These are phyloP conservation scores for Lipomyces yamadae DNA, from an alignment of 805 yeast species.

Conservation along the genomic window DNA sequence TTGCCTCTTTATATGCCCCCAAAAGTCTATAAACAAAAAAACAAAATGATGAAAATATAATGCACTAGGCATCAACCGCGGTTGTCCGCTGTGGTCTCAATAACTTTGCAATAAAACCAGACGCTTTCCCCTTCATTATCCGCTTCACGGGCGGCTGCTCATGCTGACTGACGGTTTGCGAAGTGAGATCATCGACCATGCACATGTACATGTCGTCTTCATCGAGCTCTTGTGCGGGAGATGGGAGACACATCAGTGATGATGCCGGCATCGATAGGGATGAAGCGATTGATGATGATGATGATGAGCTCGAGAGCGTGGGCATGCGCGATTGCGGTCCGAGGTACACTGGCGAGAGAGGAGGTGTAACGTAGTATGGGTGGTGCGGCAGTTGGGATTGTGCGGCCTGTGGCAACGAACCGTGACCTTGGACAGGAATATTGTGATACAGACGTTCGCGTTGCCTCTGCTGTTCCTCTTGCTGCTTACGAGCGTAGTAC, in stretches of 20 bases:
- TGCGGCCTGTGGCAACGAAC: constrained; percentile 4
- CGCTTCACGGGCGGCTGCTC: constrained; percentile 13
- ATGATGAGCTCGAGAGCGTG: constrained; percentile 22
- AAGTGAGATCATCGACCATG: constrained; percentile 2
- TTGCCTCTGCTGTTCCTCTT: constrained; percentile 22
- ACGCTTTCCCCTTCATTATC: constrained; percentile 24
- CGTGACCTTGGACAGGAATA: constrained; percentile 19
- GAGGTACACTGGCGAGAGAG: constrained; percentile 23
- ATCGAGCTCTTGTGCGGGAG: constrained; percentile 24
- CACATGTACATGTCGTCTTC: constrained; percentile 12
- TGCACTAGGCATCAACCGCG: constrained; percentile 14
- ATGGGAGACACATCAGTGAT: constrained; percentile 30
- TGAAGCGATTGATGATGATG: constrained; percentile 29
- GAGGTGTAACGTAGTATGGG: constrained; percentile 16
- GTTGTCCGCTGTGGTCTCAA: constrained; percentile 29
- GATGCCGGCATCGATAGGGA: constrained; percentile 22
- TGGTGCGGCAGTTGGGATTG: constrained; percentile 2
- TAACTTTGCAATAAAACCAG: constrained; percentile 36
- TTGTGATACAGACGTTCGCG: constrained; percentile 21
- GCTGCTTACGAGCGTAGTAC: constrained; percentile 20
- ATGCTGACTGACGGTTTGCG: background rate
- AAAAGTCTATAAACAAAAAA: constrained; percentile 6
- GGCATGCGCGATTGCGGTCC: constrained; percentile 28
- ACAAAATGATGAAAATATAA: constrained; percentile 11
- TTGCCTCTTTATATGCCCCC: background rate